These are phyloP conservation scores for Scheffersomyces coipomensis DNA, from an alignment of 805 yeast species.

Conservation along the genomic window DNA sequence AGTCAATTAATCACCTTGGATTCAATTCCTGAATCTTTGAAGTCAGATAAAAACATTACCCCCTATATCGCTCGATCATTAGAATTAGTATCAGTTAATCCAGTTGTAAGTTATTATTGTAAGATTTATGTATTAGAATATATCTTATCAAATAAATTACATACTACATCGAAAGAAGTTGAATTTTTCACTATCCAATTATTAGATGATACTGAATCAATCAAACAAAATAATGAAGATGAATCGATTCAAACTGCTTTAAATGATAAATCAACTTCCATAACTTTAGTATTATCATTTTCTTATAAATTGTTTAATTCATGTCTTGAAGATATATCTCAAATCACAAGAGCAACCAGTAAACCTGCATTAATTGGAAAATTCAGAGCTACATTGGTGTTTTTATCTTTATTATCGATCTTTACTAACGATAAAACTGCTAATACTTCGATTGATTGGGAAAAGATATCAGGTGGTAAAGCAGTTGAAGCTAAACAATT, in stretches of 20 bases:
- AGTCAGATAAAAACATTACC: slow-evolving; percentile 32
- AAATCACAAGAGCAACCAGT: slow-evolving; percentile 19
- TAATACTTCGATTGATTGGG: slow-evolving; percentile 22
- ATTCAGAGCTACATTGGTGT: slow-evolving; percentile 34
- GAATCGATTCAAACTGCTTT: slow-evolving; percentile 49
- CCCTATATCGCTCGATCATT: slow-evolving; percentile 53
- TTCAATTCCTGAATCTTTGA: slow-evolving; percentile 25
- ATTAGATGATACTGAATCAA: slow-evolving; percentile 67
- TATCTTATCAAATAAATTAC: slow-evolving; percentile 60
- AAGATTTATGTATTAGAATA: slow-evolving; percentile 67
- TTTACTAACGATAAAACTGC: slow-evolving; percentile 22
- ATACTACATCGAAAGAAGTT: slow-evolving; percentile 51
- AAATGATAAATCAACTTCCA: slow-evolving; percentile 51
- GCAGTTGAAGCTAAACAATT: slow-evolving; percentile 22
- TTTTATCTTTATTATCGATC: slow-evolving; percentile 25
- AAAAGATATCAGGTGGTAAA: slow-evolving; percentile 34
- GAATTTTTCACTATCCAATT: slow-evolving; percentile 60
- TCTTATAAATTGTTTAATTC: slow-evolving; percentile 34
- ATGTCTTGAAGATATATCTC: slow-evolving; percentile 23
- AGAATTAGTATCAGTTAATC: slow-evolving; percentile 59
- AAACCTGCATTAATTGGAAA: slow-evolving; percentile 29
- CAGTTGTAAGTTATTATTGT: slow-evolving; percentile 73
- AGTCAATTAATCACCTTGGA: neutral
- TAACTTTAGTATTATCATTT: slow-evolving; percentile 28
- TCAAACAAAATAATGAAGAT: slow-evolving; percentile 43